These are phyloP conservation scores for Teratosphaeria zuluensis DNA, from an alignment of 2,329 filamentous ascomycete species.

Conservation along the genomic window DNA sequence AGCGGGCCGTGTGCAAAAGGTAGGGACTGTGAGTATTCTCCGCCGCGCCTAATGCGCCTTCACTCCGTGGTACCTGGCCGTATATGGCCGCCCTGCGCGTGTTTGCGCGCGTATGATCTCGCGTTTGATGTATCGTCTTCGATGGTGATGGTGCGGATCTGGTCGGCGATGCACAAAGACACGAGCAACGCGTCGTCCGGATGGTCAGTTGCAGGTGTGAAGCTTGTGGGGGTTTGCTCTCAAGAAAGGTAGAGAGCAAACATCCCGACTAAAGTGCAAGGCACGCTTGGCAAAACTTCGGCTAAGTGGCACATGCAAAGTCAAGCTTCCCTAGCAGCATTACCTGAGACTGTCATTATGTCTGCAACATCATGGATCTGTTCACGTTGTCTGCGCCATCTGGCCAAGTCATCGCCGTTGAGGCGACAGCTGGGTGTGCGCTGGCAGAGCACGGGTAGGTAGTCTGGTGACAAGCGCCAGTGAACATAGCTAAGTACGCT, in stretches of 20 bases:
- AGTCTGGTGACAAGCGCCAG: background rate
- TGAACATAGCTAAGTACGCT: background rate
- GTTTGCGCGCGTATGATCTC: background rate
- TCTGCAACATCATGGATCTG: constrained; percentile 13
- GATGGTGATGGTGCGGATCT: background rate
- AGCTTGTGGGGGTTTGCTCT: background rate
- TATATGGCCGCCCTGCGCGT: background rate
- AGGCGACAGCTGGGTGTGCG: background rate
- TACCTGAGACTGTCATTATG: background rate
- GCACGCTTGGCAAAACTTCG: background rate
- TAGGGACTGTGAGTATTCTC: background rate
- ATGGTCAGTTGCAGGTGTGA: background rate
- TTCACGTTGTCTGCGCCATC: constrained; percentile 11
- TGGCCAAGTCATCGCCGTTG: constrained; percentile 4
- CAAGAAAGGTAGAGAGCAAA: background rate
- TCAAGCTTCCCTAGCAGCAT: background rate
- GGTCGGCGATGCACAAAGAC: background rate
- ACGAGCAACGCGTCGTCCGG: background rate
- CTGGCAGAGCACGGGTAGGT: constrained; percentile 7
- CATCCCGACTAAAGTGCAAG: background rate
- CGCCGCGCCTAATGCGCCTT: background rate
- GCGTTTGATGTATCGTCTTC: background rate
- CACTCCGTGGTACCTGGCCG: background rate
- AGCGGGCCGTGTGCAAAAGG: constrained; percentile 1
- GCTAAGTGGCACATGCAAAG: background rate